A percentile compares a stretch with the other conserved stretches of the same genome.
These are phyloP conservation scores for Talaromyces rugulosus DNA, from an alignment of 2,329 filamentous ascomycete species.

Conservation along the genomic window DNA sequence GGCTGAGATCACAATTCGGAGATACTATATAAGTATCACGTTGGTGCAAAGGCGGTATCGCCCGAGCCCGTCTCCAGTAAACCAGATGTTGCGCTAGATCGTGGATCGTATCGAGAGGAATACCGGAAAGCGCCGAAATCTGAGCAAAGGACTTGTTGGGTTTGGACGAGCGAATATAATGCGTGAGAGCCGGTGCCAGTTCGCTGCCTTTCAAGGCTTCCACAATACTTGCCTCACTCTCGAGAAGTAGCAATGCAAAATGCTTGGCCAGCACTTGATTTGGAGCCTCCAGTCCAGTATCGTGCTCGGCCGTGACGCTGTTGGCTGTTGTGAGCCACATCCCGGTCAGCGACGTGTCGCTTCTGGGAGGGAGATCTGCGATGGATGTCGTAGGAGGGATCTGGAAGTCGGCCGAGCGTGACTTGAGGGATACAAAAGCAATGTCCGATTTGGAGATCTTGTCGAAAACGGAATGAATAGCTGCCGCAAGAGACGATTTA, in stretches of 20 bases:
- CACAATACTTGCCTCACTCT: conserved; percentile 77
- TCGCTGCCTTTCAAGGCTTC: conserved; percentile 65
- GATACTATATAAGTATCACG: conserved; percentile 89
- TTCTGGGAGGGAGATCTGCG: conserved; percentile 65
- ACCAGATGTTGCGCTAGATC: conserved; percentile 89
- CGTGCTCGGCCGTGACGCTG: conserved; percentile 67
- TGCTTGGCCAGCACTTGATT: conserved; percentile 69
- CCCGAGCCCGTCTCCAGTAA: conserved; percentile 89
- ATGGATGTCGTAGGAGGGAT: conserved; percentile 63
- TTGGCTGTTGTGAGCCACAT: conserved; percentile 87
- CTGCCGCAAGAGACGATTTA: conserved; percentile 73
- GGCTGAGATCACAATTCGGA: conserved; percentile 76
- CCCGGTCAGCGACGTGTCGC: conserved; percentile 66
- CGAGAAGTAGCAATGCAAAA: conserved; percentile 78
- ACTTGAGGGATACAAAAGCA: conserved; percentile 74
- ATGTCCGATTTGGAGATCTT: conserved; percentile 81
- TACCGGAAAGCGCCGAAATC: conserved; percentile 56
- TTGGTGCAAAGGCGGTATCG: conserved; percentile 84
- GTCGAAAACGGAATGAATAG: conserved; percentile 76
- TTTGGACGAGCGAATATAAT: conserved; percentile 59
- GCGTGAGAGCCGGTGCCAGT: conserved; percentile 71
- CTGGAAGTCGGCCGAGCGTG: conserved; percentile 58
- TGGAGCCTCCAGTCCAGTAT: conserved; percentile 51
- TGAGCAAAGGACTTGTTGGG: conserved; percentile 68
- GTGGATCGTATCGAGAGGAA: conserved; percentile 76